These are phyloP conservation scores for Tylopilus plumbeoviolaceoides DNA, from an alignment of 768 basidiomycete genomes.

Conservation along the genomic window DNA sequence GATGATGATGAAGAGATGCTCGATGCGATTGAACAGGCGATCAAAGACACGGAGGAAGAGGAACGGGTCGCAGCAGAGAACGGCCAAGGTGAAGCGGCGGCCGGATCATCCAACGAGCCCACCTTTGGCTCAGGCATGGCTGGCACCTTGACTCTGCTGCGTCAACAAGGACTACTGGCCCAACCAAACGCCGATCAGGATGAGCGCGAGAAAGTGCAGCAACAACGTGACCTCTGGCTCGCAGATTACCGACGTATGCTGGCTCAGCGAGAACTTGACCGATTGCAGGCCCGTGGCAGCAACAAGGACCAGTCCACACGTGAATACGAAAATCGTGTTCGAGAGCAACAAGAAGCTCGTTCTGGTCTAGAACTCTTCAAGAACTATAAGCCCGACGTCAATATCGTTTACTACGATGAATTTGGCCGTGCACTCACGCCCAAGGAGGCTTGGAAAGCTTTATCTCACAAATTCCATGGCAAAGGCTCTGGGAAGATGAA, in stretches of 20 bases:
- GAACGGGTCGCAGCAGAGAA: constrained; percentile 37
- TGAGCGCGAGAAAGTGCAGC: constrained; percentile 79
- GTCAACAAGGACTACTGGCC: constrained; percentile 87
- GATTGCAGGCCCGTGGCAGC: constrained; percentile 67
- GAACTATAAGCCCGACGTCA: constrained; percentile 94
- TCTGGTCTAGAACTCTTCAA: constrained; percentile 80
- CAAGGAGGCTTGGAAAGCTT: constrained; percentile 98
- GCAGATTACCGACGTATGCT: constrained; percentile 75
- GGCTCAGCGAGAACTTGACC: constrained; percentile 78
- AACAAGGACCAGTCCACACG: constrained; percentile 91
- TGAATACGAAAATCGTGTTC: constrained; percentile 89
- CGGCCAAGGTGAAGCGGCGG: constrained; percentile 30
- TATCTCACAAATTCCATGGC: constrained; percentile 98
- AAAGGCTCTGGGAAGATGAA: constrained; percentile 97
- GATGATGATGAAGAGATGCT: constrained; percentile 80
- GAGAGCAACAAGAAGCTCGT: constrained; percentile 89
- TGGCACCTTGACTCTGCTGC: constrained; percentile 81
- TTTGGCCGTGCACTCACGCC: constrained; percentile 83
- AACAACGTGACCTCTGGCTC: constrained; percentile 86
- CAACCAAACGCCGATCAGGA: constrained; percentile 55
- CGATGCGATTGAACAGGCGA: constrained; percentile 66
- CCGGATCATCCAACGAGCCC: constrained; percentile 72
- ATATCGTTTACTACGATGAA: constrained; percentile 96
- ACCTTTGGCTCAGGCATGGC: constrained; percentile 83
- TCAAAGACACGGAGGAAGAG: constrained; percentile 61